Evolutionary conservation across 1,139 yeast genomes (phyloP), one percentile per base, ranked within the genome.

Genomic region (Spencermartinsiella ligniputridi): DNA sequence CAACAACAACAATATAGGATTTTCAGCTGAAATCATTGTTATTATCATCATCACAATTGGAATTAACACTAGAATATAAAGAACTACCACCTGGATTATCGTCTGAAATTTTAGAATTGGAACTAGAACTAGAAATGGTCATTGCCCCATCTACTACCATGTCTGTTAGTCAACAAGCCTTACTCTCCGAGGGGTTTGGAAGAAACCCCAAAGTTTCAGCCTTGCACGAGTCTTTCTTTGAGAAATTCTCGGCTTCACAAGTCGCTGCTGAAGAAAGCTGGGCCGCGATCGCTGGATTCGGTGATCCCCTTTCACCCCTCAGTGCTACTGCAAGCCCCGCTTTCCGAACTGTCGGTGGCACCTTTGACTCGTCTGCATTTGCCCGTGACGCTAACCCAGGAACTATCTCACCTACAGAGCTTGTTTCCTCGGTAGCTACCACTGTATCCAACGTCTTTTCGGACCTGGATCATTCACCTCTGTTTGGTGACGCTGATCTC

Each of bases 361-460:
- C n/a, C n/a, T 9, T 36, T 11, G 41, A 41, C 8, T 29, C 39
- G 11, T 35, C 54, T 41, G 58, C 48, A 17, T 44, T 50, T 41
- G 32, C 52, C 15, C 46, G 45, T 40, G 48, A 55, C 37, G 52
- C 61, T 27, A 52, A 56, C 22, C 46, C 56, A 9, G 51, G 55
- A 35, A 63, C 68, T 18, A 52, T 63, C 34, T 61, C 65, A 30
- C 67, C 68, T 33, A 55, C 55, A 37, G 66, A 61, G 37, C 51
- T 63, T 37, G 40, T 58, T 42, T 51, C 60, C 20, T 40, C 57
- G 19, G 44, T 49, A 20, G 45, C 50, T 24, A 36, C 49, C 32
- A 37, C 51, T 25, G 46, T 49, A 17, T 45, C 48, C 35, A 53
- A 47, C 42, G 35, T 45, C 32, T 43, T 52, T 25, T 46, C 54